Evolutionary conservation across 192 early-diverging fungal species (phyloP).

Genomic region (Backusella tarrabulga): DNA sequence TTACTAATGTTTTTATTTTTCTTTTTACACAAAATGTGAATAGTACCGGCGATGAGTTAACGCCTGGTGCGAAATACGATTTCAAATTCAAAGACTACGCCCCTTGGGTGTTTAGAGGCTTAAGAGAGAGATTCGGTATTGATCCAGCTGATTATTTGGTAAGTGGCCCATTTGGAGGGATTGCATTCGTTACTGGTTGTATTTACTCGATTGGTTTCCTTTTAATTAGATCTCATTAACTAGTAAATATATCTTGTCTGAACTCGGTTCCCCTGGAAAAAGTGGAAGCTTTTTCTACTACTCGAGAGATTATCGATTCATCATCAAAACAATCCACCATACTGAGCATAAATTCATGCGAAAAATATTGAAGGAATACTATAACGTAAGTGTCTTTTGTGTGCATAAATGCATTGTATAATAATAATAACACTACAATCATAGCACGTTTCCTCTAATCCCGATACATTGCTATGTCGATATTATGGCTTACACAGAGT

Average conservation of each 20-base stretch:
- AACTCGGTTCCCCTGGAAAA: slow-evolving; percentile 94
- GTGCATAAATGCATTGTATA: background rate
- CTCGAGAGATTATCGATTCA: slow-evolving; percentile 96
- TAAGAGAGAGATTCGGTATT: slow-evolving; percentile 86
- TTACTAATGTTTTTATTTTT: background rate
- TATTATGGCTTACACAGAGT: slow-evolving; percentile 96
- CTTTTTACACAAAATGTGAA: background rate
- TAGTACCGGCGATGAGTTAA: slow-evolving; percentile 92
- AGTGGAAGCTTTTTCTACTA: slow-evolving; percentile 98
- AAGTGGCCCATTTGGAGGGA: background rate
- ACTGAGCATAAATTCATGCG: slow-evolving; percentile 95
- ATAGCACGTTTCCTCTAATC: slow-evolving; percentile 82
- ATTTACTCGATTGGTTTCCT: background rate
- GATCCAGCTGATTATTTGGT: slow-evolving; percentile 94
- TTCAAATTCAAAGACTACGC: slow-evolving; percentile 99
- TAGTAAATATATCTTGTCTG: slow-evolving; percentile 96
- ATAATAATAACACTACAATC: background rate
- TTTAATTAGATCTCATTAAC: slow-evolving; percentile 81
- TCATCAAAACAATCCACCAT: slow-evolving; percentile 98
- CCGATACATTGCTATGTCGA: slow-evolving; percentile 87
- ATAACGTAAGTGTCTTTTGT: slow-evolving; percentile 43
- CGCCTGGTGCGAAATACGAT: slow-evolving; percentile 91
- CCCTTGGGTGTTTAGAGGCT: slow-evolving; percentile 93
- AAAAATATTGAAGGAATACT: slow-evolving; percentile 85
- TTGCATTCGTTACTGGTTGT: background rate